Conservation (phyloP, 140 eudicot species). For the Bidens hawaiensis region DNA sequence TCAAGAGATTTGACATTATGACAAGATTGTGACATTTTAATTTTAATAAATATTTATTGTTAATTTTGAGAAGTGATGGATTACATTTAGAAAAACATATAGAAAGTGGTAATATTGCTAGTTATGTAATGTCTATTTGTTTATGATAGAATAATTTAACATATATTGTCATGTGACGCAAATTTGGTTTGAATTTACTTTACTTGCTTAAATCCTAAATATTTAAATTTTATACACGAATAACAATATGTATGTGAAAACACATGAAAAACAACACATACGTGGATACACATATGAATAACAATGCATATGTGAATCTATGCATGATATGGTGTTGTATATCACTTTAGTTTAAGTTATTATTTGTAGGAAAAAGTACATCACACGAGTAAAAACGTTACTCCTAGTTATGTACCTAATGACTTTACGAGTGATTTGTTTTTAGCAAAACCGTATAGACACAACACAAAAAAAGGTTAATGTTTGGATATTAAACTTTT, state of each 20-base stretch:
- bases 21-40: slow-evolving; percentile 6
- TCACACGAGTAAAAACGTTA: neutral
- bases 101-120: too few species aligned
- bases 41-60: neutral
- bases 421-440: neutral
- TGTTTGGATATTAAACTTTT: neutral
- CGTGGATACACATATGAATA: neutral
- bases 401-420: neutral
- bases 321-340: neutral
- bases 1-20: slow-evolving; percentile 22
- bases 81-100: too few species aligned
- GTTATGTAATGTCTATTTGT: too few species aligned
- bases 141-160: too few species aligned
- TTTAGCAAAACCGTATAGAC: neutral
- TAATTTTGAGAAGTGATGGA: too few species aligned
- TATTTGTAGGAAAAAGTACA: neutral
- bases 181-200: too few species aligned
- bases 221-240: too few species aligned
- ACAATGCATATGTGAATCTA: neutral
- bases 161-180: too few species aligned
- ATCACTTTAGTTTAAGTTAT: neutral
- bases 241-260: neutral
- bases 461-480: neutral
- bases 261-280: neutral
- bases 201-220: too few species aligned